Conservation (phyloP, 208 protist species). For the Wallacemonas collosoma region DNA sequence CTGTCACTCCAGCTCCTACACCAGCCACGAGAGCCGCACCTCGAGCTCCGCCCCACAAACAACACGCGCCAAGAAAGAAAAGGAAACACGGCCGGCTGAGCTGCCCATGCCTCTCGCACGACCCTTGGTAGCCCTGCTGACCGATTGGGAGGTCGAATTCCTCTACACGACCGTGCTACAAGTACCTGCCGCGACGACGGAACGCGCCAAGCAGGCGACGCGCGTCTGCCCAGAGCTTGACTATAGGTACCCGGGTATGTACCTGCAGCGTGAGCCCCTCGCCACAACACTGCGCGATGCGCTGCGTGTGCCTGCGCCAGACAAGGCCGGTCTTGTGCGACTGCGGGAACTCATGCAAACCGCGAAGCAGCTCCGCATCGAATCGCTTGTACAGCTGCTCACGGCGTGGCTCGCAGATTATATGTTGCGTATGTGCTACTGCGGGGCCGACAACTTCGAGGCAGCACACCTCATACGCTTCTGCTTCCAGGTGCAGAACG, state of each 20-base stretch:
- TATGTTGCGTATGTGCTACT: conserved; percentile 67
- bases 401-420: conserved; percentile 68
- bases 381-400: conserved; percentile 58
- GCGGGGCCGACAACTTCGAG: conserved; percentile 62
- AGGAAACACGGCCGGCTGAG: conserved; percentile 27
- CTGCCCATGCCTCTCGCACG: conserved; percentile 51
- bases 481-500: conserved; percentile 60
- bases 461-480: conserved; percentile 71
- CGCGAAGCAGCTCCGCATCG: conserved; percentile 56
- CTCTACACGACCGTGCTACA: conserved; percentile 66
- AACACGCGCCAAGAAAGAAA: conserved; percentile 10
- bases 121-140: conserved; percentile 56
- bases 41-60: not conserved
- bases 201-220: conserved; percentile 24
- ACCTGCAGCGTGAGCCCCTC: conserved; percentile 22
- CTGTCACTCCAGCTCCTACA: conserved; percentile 1
- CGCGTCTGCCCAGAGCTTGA: conserved; percentile 48
- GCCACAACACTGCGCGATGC: conserved; percentile 18
- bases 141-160: conserved; percentile 61
- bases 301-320: conserved; percentile 33
- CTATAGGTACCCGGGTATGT: conserved; percentile 42
- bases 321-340: conserved; percentile 34
- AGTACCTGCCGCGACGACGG: conserved; percentile 30
- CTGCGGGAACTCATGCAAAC: conserved; percentile 45
- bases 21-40: conserved; percentile 7